Evolutionary conservation across 2,329 filamentous ascomycete species (phyloP).

Genomic region (Camillea tinctor): DNA sequence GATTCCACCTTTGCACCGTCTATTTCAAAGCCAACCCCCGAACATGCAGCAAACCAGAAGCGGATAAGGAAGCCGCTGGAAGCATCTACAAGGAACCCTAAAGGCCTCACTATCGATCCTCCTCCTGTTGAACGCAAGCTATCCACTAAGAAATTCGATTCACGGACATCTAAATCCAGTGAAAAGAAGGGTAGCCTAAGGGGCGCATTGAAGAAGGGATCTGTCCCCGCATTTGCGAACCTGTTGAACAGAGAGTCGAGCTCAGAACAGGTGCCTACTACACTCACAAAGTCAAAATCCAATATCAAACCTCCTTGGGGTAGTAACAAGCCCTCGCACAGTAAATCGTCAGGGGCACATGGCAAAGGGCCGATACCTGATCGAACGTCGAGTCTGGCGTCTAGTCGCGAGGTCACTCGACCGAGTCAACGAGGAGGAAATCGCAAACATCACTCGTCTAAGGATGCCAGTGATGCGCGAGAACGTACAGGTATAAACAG

Average conservation of each 20-base stretch:
- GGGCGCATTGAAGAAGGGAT: slow-evolving; percentile 51
- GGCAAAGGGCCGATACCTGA: slow-evolving; percentile 30
- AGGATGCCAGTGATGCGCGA: slow-evolving; percentile 34
- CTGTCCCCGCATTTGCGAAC: slow-evolving; percentile 45
- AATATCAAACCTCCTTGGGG: slow-evolving; percentile 23
- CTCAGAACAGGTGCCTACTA: slow-evolving; percentile 23
- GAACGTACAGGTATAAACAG: slow-evolving; percentile 31
- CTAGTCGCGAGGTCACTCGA: slow-evolving; percentile 35
- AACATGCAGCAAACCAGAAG: slow-evolving; percentile 48
- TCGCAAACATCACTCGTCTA: slow-evolving; percentile 39
- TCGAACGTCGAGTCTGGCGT: slow-evolving; percentile 32
- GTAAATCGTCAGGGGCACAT: slow-evolving; percentile 20
- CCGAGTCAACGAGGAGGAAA: slow-evolving; percentile 37
- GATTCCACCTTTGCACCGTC: slow-evolving; percentile 22
- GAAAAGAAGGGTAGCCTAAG: slow-evolving; percentile 50
- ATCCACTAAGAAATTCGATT: slow-evolving; percentile 31
- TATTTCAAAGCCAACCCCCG: slow-evolving; percentile 25
- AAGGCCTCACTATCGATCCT: slow-evolving; percentile 21
- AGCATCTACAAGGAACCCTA: slow-evolving; percentile 15
- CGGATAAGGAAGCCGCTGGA: slow-evolving; percentile 39
- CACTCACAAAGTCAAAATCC: slow-evolving; percentile 21
- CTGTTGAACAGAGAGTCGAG: slow-evolving; percentile 49
- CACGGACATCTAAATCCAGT: slow-evolving; percentile 17
- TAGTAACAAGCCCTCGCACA: slow-evolving; percentile 23
- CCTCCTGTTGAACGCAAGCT: slow-evolving; percentile 24